phyloP scores from a whole-genome alignment of 345 rosid species.

The Laguncularia racemosa region DNA sequence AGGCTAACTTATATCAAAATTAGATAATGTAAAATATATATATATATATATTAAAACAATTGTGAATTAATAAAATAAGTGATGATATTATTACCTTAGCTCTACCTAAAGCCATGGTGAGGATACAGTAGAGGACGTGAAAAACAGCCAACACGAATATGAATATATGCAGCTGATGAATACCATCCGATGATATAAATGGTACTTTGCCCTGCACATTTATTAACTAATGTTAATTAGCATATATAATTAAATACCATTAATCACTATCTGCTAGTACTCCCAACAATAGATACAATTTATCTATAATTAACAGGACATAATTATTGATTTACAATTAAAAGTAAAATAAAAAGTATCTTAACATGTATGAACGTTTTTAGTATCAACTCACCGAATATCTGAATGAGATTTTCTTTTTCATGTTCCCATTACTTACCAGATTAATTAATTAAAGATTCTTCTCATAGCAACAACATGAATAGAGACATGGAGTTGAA shows the following conservation, averaged over 20 bases:
- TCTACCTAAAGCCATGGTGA: slow-evolving; percentile 65
- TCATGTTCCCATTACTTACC: no score
- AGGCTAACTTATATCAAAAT: no score
- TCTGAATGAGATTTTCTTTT: no score
- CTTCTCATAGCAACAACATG: no score
- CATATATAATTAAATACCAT: neutral
- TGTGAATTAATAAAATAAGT: neutral
- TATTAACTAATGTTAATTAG: neutral
- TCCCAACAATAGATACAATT: neutral
- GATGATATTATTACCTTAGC: slow-evolving; percentile 41
- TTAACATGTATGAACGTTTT: no score
- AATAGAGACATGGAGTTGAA: no score
- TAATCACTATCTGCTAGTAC: no score
- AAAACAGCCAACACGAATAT: slow-evolving; percentile 76
- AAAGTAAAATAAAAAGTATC: neutral
- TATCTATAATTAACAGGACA: neutral
- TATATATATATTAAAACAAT: neutral
- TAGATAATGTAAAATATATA: neutral
- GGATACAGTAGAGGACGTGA: slow-evolving; percentile 70
- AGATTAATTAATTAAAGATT: no score
- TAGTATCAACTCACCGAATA: no score
- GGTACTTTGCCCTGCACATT: slow-evolving; percentile 65
- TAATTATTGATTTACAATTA: neutral
- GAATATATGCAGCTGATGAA: slow-evolving; percentile 89
- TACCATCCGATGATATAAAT: slow-evolving; percentile 70